Evolutionary conservation across 2,329 filamentous ascomycete genomes (phyloP), one percentile per base, ranked within the genome.

Genomic region (Pestalotiopsis fici): DNA sequence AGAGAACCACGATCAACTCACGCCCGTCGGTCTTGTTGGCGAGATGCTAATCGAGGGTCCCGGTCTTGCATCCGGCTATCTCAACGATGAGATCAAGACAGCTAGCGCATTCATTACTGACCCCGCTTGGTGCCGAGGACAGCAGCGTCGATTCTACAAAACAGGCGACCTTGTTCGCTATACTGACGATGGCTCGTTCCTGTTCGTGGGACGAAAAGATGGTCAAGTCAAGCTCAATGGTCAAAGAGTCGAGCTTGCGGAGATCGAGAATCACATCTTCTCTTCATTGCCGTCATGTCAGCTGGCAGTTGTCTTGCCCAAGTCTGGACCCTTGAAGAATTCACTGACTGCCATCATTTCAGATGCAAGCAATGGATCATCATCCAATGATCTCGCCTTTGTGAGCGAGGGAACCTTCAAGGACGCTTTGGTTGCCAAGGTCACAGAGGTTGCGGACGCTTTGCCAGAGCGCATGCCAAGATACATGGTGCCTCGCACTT

Each of bases 141-240:
- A 60, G 25, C 6, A 27, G 13, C 31, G 60, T 6, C 71, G 76
- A 1, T 60, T 83, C 13, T 83, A 82, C 68, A 77, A 76, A 56
- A 82, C 81, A 4, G 81, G 81, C 39, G 81, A 83, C 67, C 74
- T 83, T 7, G 81, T 73, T 15, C 72, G 71, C 54, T 80, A 80
- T 28, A 69, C 76, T 57, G 69, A 70, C 1, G 75, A 81, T 64
- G 77, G 78, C 15, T 59, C 25, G 3, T 54, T 50, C 76, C 79
- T 69, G 69, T 80, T 64, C 37, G 37, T 68, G 6, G 60, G 67
- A 11, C 64, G 67, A 13, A 68, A 68, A 54, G 60, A 68, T 43
- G 61, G 59, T 18, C 64, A 68, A 37, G 39, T 65, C 31, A 68
- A 68, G 31, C 60, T 68, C 3, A 59, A 65, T 12, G 67, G 67